A percentile compares a stretch with the other conserved stretches of the same genome.
These are phyloP conservation scores for Acanthamoeba healyi DNA, from an alignment of 208 protist species.

Conservation along the genomic window DNA sequence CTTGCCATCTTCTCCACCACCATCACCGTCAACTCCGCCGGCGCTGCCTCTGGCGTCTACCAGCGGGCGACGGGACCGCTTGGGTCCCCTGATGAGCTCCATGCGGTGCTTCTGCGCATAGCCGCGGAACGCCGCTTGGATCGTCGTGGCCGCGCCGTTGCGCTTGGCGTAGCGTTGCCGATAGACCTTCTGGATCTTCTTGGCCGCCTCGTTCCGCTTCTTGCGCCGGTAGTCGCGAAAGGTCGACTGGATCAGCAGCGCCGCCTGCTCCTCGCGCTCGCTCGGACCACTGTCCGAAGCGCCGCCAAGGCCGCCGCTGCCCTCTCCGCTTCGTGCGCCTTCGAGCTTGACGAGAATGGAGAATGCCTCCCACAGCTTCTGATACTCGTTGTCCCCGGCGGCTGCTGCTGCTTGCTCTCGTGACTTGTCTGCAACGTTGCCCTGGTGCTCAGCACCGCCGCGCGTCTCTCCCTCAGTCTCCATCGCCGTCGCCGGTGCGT, in stretches of 20 bases:
- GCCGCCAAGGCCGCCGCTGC: too few relatives aligned
- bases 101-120: slow-evolving; percentile 3
- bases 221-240: slow-evolving; percentile 3
- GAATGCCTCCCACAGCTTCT: slow-evolving; percentile 15
- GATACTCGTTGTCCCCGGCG: not conserved
- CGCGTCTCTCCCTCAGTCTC: not conserved
- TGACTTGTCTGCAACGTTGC: too few relatives aligned
- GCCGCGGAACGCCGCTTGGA: slow-evolving; percentile 36
- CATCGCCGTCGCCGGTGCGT: not conserved
- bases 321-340: not conserved
- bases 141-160: slow-evolving; percentile 19
- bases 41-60: too few relatives aligned
- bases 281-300: not conserved
- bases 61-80: too few relatives aligned
- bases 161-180: slow-evolving; percentile 29
- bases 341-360: slow-evolving; percentile 28
- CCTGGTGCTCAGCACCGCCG: too few relatives aligned
- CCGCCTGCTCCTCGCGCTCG: slow-evolving; percentile 3
- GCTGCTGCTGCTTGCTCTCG: not conserved
- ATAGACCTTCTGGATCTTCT: slow-evolving; percentile 50
- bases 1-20: too few relatives aligned
- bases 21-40: too few relatives aligned
- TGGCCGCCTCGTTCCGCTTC: slow-evolving; percentile 46
- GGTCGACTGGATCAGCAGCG: slow-evolving; percentile 38
- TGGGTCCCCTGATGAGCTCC: not conserved